Base-by-base conservation (phyloP, 208 protist species). In the Leishmania aethiopica region DNA sequence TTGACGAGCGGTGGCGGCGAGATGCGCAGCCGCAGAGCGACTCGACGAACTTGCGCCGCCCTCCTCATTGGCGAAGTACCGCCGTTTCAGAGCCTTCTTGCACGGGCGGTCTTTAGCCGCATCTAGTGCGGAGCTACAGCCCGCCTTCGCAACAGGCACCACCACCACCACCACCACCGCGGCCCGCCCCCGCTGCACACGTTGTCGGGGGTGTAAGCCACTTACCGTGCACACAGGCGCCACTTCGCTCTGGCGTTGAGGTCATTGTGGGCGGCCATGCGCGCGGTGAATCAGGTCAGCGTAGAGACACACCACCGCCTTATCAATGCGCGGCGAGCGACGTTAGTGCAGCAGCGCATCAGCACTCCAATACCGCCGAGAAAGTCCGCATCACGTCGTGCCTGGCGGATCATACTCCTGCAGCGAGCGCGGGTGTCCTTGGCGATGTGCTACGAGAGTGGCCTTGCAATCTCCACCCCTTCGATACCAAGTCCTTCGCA, bases 111-210 rank as follows among this genome's bases (percentile, higher is more conserved):
- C 75, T 78, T 28, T 84, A 77, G 28, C 67, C 76, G 2, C 75
- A 77, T 10, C 59, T 81, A 3, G 76, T 78, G 13, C 81, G 76
- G 2, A 81, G 81, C 25, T 76, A 42, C 40, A 80, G 76, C 49
- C 75, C 76, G 15, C 81, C 51, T 6, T 77, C 69, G 7, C 64
- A 66, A 19, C 60, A 66, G 25, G 15, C 28, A 15, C n/a, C 60
- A 19, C 49, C n/a, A 32, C n/a, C 60, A 22, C 49, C n/a, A 32
- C 28, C 49, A 28, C 59, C 8, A 42, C 81, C 47, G 25, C 42
- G 15, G 17, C 40, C 37, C 37, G 0, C n/a, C 17, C 1, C 22
- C 37, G 35, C 35, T 45, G 64, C 64, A 70, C 35, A 42, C 13
- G 32, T 70, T 17, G 64, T 35, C 13, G 35, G 35, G 35, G 35